Evolutionary conservation across 2,329 filamentous ascomycete species (phyloP).

Genomic region (Coniochaeta sp.): DNA sequence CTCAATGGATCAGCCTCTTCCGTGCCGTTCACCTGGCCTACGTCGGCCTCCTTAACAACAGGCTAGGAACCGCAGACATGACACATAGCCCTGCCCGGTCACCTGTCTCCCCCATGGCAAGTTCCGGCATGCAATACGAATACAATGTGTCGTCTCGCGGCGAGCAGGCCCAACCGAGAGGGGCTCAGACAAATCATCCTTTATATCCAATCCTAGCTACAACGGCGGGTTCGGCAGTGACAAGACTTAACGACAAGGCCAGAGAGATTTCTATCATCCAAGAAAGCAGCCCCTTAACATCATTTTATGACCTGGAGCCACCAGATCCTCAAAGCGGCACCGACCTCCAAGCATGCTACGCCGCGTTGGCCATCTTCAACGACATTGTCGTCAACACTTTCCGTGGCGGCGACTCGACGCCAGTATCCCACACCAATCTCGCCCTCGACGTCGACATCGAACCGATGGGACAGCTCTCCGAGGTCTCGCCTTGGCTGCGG

Average conservation of each 20-base stretch:
- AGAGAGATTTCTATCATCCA: neutral
- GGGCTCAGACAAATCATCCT: constrained; percentile 4
- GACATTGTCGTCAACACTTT: constrained; percentile 14
- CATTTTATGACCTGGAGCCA: neutral
- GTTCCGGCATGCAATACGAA: neutral
- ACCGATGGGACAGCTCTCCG: constrained; percentile 10
- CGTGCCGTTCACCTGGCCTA: constrained; percentile 26
- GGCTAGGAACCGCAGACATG: constrained; percentile 3
- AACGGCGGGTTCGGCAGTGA: constrained; percentile 10
- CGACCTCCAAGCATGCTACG: neutral
- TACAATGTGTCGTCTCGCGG: neutral
- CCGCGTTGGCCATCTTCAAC: constrained; percentile 12
- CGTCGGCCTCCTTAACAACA: constrained; percentile 18
- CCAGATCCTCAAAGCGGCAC: neutral
- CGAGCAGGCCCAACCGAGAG: neutral
- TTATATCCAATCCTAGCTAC: constrained; percentile 12
- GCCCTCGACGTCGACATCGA: constrained; percentile 4
- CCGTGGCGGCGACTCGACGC: constrained; percentile 1
- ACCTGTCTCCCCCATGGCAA: neutral
- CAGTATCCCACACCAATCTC: constrained; percentile 5
- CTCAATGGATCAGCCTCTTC: constrained; percentile 28
- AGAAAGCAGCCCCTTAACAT: neutral
- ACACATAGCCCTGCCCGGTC: constrained; percentile 3
- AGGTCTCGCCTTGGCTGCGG: constrained; percentile 26
- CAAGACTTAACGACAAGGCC: constrained; percentile 9